A percentile compares a stretch with the other conserved stretches of the same genome.
These are phyloP conservation scores for Pythium biforme DNA, from an alignment of 352 stramenopile species.

Conservation along the genomic window DNA sequence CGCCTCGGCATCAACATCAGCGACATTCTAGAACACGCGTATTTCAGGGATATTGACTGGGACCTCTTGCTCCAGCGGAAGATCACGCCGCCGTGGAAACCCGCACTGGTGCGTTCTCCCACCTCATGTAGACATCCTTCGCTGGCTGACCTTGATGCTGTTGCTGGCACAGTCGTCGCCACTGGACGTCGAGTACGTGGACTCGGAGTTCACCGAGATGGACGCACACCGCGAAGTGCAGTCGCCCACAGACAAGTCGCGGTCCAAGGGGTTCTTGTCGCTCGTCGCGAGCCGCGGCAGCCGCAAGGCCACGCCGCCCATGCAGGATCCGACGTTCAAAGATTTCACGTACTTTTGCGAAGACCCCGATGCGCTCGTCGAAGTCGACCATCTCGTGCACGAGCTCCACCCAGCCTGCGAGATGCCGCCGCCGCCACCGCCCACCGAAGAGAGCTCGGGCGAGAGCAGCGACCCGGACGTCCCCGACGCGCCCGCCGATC, in stretches of 20 bases:
- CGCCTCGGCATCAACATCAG: constrained; percentile 86
- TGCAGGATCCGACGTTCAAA: constrained; percentile 88
- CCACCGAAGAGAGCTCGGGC: constrained; percentile 38
- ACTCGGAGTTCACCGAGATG: constrained; percentile 84
- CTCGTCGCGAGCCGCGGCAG: constrained; percentile 65
- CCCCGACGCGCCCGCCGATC: constrained; percentile 21
- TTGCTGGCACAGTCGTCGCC: constrained; percentile 51
- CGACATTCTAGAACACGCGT: constrained; percentile 82
- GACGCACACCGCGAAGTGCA: constrained; percentile 81
- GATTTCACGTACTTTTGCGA: constrained; percentile 90
- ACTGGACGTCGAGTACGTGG: constrained; percentile 85
- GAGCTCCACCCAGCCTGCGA: constrained; percentile 55
- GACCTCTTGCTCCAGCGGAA: constrained; percentile 83
- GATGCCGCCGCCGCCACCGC: constrained; percentile 38
- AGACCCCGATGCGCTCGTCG: constrained; percentile 81
- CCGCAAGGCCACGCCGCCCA: constrained; percentile 68
- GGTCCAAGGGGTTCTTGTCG: constrained; percentile 83
- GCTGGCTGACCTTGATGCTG: background rate
- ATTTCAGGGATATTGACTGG: constrained; percentile 82
- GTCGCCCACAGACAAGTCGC: constrained; percentile 81
- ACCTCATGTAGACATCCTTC: background rate
- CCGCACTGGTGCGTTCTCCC: constrained; percentile 45
- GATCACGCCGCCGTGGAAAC: constrained; percentile 85
- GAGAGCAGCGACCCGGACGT: constrained; percentile 28
- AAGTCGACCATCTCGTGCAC: constrained; percentile 77